Conservation (phyloP, 257 asterid species). For the Plantago major region DNA sequence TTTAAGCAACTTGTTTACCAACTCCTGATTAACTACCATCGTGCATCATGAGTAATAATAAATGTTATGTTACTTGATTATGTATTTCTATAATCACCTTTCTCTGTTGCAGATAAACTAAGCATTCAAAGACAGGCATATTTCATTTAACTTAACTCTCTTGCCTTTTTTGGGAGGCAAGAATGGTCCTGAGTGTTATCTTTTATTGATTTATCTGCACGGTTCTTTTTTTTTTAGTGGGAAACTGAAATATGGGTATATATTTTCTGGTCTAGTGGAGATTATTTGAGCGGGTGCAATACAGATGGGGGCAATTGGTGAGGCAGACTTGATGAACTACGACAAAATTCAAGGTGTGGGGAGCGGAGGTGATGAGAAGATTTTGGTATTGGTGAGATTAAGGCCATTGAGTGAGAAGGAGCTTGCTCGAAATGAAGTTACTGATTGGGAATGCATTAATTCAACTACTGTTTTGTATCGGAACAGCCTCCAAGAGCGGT, state of each 20-base stretch:
- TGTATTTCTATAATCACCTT: constrained; percentile 32
- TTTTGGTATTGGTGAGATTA: constrained; percentile 86
- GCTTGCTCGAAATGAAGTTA: constrained; percentile 68
- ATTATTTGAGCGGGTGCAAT: constrained; percentile 27
- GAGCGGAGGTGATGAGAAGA: constrained; percentile 69
- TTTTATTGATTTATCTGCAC: constrained; percentile 15
- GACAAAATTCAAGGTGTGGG: constrained; percentile 70
- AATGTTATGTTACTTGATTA: constrained; percentile 25
- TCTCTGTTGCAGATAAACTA: constrained; percentile 40
- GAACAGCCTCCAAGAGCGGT: constrained; percentile 96
- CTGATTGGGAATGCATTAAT: constrained; percentile 98
- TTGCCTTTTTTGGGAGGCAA: constrained; percentile 20
- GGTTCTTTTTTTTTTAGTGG: constrained; percentile 13
- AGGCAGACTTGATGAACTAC: constrained; percentile 70
- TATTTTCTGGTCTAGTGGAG: constrained; percentile 22
- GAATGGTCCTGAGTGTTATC: constrained; percentile 16
- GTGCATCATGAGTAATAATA: constrained; percentile 12
- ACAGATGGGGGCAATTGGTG: constrained; percentile 85
- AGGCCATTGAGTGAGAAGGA: constrained; percentile 97
- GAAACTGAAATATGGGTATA: constrained; percentile 18
- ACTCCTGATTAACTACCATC: constrained; percentile 30
- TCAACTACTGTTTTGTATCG: constrained; percentile 84
- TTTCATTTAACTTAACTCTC: constrained; percentile 21
- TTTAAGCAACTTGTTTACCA: constrained; percentile 63
- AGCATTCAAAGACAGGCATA: constrained; percentile 26